phyloP scores from a whole-genome alignment of 192 early-diverging fungal genomes.

The Powellomyces hirtus region DNA sequence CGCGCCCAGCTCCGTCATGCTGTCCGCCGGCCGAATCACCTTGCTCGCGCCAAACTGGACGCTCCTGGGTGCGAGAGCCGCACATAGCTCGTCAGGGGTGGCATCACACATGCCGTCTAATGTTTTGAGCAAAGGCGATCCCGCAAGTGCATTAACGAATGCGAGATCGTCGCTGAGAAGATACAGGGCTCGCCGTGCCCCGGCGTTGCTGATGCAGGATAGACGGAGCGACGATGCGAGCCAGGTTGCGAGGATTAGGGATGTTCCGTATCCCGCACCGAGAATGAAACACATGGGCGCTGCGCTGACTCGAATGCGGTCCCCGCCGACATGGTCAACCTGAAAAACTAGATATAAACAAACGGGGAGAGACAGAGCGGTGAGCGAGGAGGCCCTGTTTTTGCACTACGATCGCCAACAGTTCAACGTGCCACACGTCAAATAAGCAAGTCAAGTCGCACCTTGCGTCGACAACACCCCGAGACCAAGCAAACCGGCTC shows the following conservation, averaged over 20 bases:
- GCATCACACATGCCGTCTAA: conserved; percentile 16
- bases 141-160: conserved; percentile 7
- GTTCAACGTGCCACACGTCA: too few relatives aligned
- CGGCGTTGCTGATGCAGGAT: conserved; percentile 2
- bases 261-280: neutral
- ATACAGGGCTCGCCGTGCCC: conserved; percentile 13
- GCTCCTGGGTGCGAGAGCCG: conserved; percentile 2
- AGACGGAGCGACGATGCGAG: conserved; percentile 4
- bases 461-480: conserved; percentile 9
- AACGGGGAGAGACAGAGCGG: too few relatives aligned
- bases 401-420: too few relatives aligned
- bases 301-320: neutral
- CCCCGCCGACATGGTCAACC: neutral
- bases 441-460: too few relatives aligned
- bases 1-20: neutral
- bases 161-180: conserved; percentile 8
- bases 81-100: conserved; percentile 11
- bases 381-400: too few relatives aligned
- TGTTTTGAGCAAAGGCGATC: conserved; percentile 2
- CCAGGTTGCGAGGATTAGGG: conserved; percentile 1
- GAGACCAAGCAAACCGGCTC: neutral
- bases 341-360: neutral
- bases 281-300: neutral
- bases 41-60: conserved; percentile 17
- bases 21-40: neutral